Percentiles rank a stretch among this genome's conserved stretches.
These are phyloP conservation scores for Hericium rajendrae DNA, from an alignment of 768 basidiomycete genomes.

Conservation along the genomic window DNA sequence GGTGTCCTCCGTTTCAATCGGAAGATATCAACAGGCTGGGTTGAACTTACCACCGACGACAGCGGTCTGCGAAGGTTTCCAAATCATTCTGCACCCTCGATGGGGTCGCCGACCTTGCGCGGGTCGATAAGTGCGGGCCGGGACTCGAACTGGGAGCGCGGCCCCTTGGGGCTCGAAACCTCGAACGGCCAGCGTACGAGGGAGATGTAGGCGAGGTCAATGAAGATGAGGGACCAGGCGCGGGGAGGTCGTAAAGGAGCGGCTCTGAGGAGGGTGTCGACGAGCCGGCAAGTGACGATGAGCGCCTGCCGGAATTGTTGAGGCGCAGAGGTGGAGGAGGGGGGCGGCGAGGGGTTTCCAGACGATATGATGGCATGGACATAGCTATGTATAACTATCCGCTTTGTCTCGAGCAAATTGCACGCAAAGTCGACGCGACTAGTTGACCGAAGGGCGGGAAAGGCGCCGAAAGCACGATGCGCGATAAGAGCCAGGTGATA, in stretches of 20 bases:
- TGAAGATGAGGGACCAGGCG: neutral
- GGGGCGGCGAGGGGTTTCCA: slow-evolving; percentile 12
- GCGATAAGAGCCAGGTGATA: neutral
- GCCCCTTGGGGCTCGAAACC: slow-evolving; percentile 6
- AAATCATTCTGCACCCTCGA: slow-evolving; percentile 58
- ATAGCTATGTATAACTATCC: slow-evolving; percentile 3
- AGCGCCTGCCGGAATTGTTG: slow-evolving; percentile 6
- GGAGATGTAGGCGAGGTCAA: slow-evolving; percentile 9
- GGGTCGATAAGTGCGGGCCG: slow-evolving; percentile 46
- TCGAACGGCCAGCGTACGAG: slow-evolving; percentile 4
- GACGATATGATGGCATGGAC: slow-evolving; percentile 10
- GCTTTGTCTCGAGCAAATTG: neutral
- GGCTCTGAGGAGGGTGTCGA: slow-evolving; percentile 8
- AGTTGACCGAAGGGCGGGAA: neutral
- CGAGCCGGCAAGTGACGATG: neutral
- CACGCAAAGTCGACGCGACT: neutral
- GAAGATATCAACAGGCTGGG: neutral
- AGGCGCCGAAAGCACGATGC: neutral
- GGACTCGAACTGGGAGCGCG: slow-evolving; percentile 25
- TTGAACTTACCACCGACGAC: slow-evolving; percentile 60
- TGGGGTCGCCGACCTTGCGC: slow-evolving; percentile 63
- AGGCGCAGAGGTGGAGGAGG: slow-evolving; percentile 15
- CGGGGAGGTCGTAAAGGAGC: slow-evolving; percentile 18
- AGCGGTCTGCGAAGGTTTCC: slow-evolving; percentile 68
- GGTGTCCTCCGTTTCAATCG: neutral